Evolutionary conservation across 2,329 filamentous ascomycete species (phyloP), one percentile per base, ranked within the genome.

Genomic region (Sporothrix phasma): DNA sequence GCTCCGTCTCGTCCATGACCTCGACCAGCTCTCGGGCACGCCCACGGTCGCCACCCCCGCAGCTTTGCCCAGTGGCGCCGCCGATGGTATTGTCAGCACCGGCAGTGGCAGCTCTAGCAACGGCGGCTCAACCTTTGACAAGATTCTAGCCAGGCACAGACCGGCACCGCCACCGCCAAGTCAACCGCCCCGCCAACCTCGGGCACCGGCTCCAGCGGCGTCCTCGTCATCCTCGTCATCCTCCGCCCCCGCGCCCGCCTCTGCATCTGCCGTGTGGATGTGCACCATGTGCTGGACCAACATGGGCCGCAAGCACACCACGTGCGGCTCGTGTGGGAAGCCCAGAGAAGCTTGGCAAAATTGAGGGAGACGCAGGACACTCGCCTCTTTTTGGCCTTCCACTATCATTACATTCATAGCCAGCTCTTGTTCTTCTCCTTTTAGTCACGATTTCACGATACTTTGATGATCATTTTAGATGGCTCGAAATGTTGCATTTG

Each of bases 301-400:
- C 29, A 81, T 84, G 75, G 80, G 83, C 64, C 73, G 75, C 51
- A 76, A 79, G 67, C 84, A 81, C 80, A 84, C 82, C 82, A 81
- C 78, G 26, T 85, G 83, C 68, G 78, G 78, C 19, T 72, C 76
- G 3, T 86, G 83, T 69, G 81, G 81, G 2, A 77, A 73, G 67
- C 78, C 85, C 73, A 84, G 84, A 72, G 76, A 79, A 11, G 39
- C 6, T n/a, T 65, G 66, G 63, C 66, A 66, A 49, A 49, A 46
- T 31, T 10, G 29, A 13, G 8, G 1, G 5, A 24, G 24, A 43
- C 37, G 15, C 13, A 3, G 22, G 10, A 49, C 19, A 22, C 19
- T 13, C 6, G 19, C 4, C 11, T 24, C 2, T 19, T n/a, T 3
- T 4, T 2, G 5, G 10, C 2, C 17, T 43, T 19, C 10, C 17